Conservation (phyloP, 331 rosid species). For the Acacia concinna region DNA sequence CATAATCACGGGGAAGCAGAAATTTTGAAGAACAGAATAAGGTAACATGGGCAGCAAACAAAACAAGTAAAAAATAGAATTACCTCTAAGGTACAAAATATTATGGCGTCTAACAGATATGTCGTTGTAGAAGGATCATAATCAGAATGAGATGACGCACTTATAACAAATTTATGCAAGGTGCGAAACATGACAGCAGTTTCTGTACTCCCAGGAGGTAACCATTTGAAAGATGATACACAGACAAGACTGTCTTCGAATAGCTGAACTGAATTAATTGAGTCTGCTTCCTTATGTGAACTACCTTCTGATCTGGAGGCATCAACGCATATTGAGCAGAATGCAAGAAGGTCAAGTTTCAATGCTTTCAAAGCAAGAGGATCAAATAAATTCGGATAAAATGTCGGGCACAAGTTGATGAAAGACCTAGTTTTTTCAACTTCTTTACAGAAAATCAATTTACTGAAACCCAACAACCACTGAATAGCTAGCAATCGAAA, state of each 20-base stretch:
- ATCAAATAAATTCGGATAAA: constrained; percentile 79
- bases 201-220: constrained; percentile 82
- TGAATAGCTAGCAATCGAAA: constrained; percentile 84
- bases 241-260: constrained; percentile 76
- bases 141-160: constrained; percentile 67
- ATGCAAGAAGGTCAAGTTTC: constrained; percentile 88
- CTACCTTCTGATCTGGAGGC: constrained; percentile 39
- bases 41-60: background rate
- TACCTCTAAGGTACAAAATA: constrained; percentile 71
- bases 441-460: constrained; percentile 43
- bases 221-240: constrained; percentile 89
- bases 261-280: constrained; percentile 50
- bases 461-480: constrained; percentile 84
- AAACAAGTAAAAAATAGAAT: background rate
- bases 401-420: constrained; percentile 44
- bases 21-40: background rate
- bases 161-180: constrained; percentile 75
- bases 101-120: constrained; percentile 60
- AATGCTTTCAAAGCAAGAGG: constrained; percentile 87
- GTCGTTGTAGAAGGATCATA: constrained; percentile 62
- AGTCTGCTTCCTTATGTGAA: constrained; percentile 31
- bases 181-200: constrained; percentile 73
- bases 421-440: constrained; percentile 41
- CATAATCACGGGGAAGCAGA: background rate
- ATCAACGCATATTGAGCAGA: constrained; percentile 44